These are phyloP conservation scores for Mycena rosella DNA, from an alignment of 768 basidiomycete genomes.

Conservation along the genomic window DNA sequence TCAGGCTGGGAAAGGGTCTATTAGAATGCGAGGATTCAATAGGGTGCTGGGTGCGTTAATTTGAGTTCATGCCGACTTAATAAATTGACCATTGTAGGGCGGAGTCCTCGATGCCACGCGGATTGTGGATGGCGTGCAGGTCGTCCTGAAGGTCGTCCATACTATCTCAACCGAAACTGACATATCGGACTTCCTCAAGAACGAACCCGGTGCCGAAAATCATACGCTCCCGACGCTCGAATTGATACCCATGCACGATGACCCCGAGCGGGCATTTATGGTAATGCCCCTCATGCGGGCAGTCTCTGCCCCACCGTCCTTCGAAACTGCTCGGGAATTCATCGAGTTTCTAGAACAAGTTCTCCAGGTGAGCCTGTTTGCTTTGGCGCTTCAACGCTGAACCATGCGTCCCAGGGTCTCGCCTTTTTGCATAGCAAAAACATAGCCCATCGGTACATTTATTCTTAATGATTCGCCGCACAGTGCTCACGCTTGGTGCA, in stretches of 20 bases:
- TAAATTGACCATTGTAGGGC: no score
- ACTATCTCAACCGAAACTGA: no score
- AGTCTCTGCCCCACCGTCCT: background rate
- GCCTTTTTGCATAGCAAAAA: conserved; percentile 5
- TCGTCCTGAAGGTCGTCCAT: no score
- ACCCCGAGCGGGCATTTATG: background rate
- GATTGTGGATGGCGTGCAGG: no score
- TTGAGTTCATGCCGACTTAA: background rate
- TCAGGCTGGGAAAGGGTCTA: background rate
- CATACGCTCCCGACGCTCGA: background rate
- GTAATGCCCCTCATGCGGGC: conserved; percentile 3
- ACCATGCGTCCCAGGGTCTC: background rate
- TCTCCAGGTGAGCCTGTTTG: background rate
- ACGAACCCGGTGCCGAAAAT: background rate
- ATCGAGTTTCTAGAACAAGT: conserved; percentile 1
- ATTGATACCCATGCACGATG: background rate
- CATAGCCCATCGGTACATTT: conserved; percentile 9
- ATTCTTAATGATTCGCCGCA: background rate
- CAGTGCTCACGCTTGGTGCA: background rate
- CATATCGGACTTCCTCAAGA: no score
- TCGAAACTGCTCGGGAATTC: conserved; percentile 1
- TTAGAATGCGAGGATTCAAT: background rate
- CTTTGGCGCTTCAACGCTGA: background rate
- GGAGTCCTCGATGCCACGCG: background rate
- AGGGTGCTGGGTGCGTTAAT: background rate